Evolutionary conservation across 495 filamentous ascomycete species (phyloP).

Genomic region (Hyaloscypha variabilis): DNA sequence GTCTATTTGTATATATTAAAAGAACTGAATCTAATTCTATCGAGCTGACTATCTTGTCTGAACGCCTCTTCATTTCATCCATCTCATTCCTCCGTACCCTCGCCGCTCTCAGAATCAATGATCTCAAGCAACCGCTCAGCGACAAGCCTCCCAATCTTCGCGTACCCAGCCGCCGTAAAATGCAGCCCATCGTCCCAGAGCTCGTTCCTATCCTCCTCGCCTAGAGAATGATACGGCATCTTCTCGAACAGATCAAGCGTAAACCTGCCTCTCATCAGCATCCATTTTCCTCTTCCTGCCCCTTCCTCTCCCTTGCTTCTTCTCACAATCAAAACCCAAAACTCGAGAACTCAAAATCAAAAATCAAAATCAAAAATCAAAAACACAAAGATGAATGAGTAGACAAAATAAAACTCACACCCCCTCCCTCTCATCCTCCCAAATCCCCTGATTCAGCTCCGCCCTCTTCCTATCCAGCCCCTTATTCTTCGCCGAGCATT

Average conservation of each 20-base stretch:
- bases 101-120: too few relatives aligned
- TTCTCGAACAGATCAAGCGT: slow-evolving; percentile 53
- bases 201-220: slow-evolving; percentile 39
- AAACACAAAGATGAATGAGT: too few relatives aligned
- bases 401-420: slow-evolving; percentile 15
- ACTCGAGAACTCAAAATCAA: too few relatives aligned
- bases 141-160: slow-evolving; percentile 57
- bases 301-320: too few relatives aligned
- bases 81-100: too few relatives aligned
- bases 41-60: neutral
- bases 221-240: slow-evolving; percentile 56
- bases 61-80: neutral
- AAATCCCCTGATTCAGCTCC: slow-evolving; percentile 55
- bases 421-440: slow-evolving; percentile 45
- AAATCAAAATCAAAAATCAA: too few relatives aligned
- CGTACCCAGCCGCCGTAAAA: slow-evolving; percentile 60
- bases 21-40: neutral
- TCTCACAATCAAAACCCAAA: too few relatives aligned
- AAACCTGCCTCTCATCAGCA: slow-evolving; percentile 30
- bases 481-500: slow-evolving; percentile 35
- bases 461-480: slow-evolving; percentile 42
- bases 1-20: too few relatives aligned
- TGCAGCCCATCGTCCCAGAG: slow-evolving; percentile 68
- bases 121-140: slow-evolving; percentile 31
- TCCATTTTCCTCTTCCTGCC: too few relatives aligned